These are phyloP conservation scores for Cardiospermum halicacabum DNA, from an alignment of 345 rosid genomes.

Conservation along the genomic window DNA sequence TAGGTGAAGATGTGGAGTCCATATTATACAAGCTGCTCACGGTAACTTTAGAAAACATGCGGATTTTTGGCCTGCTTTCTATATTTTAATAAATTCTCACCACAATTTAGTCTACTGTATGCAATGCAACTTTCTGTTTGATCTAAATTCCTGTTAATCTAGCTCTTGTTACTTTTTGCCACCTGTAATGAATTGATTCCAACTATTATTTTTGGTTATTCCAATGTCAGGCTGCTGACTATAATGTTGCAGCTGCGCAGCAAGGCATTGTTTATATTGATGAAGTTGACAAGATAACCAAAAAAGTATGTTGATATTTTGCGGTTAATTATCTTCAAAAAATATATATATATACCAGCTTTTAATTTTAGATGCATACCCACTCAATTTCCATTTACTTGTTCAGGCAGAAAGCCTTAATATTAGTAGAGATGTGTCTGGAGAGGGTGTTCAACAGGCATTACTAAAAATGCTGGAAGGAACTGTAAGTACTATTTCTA, in stretches of 20 bases:
- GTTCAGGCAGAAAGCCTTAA: conserved; percentile 92
- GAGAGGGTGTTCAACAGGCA: conserved; percentile 99
- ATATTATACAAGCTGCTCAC: conserved; percentile 92
- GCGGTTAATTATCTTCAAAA: neutral
- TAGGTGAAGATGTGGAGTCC: conserved; percentile 99
- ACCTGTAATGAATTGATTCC: neutral
- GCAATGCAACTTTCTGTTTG: neutral
- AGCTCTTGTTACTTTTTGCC: neutral
- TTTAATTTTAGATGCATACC: neutral
- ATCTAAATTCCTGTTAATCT: neutral
- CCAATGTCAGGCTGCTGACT: conserved; percentile 72
- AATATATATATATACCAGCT: neutral
- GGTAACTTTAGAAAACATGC: conserved; percentile 32
- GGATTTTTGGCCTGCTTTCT: neutral
- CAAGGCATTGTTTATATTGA: conserved; percentile 98
- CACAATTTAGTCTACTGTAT: neutral
- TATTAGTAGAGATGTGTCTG: conserved; percentile 98
- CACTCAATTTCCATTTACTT: conserved; percentile 8
- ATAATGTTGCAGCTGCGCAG: conserved; percentile 98
- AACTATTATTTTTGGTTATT: neutral
- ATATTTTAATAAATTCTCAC: neutral
- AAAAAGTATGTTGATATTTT: conserved; percentile 48
- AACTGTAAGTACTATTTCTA: conserved; percentile 54
- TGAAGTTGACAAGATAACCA: conserved; percentile 98
- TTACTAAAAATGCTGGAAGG: conserved; percentile 97